Base-by-base conservation (phyloP, 495 filamentous ascomycete species). In the Talaromyces stipitatus region DNA sequence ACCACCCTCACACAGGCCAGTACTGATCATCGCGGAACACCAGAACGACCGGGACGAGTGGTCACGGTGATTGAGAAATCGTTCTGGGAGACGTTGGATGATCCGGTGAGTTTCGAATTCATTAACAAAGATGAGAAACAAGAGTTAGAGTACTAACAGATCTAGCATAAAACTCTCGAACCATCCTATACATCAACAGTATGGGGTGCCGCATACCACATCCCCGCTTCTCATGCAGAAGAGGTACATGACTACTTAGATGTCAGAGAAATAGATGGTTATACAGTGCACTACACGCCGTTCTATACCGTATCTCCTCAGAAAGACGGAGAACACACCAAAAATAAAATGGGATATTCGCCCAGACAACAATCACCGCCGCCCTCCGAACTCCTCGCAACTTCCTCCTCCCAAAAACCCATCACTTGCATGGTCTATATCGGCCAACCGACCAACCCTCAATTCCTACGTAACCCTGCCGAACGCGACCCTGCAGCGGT, bases 221-320 rank as follows among this genome's bases (percentile, higher is more conserved):
- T 99, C 62, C 73, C 82, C 6, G 64, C 84, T 9, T 73, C 78
- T 1, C 81, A 86, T 58, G 89, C 94, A 14, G 78, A 82, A 58
- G 87, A 91, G 72, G 95, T 96, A 3, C 85, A 88, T 57, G 80
- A 87, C 54, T 92, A 97, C 69, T 90, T 99, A 32, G 92, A 97
- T 66, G 91, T 96, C 56, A 87, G 95, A 12, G 95, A 99, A 72
- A 96, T 97, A 62, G 94, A 97, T 68, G 95, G 95, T 6, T 97
- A 97, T 67, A 88, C 82, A 29, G 91, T 94, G 60, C 90, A 95
- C 66, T 89, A 89, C 69, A 92, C 89, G 20, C 83, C 85, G 1
- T 96, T 96, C 69, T 76, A 89, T 65, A 81, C 87, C 9, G 74
- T 80, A 11, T 64, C 75, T 54, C 23, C 54, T 18, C 38, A 43